A percentile compares a stretch with the other conserved stretches of the same genome.
Evolutionary conservation across 495 filamentous ascomycete species (phyloP).

Genomic region (Tuber calosporum): DNA sequence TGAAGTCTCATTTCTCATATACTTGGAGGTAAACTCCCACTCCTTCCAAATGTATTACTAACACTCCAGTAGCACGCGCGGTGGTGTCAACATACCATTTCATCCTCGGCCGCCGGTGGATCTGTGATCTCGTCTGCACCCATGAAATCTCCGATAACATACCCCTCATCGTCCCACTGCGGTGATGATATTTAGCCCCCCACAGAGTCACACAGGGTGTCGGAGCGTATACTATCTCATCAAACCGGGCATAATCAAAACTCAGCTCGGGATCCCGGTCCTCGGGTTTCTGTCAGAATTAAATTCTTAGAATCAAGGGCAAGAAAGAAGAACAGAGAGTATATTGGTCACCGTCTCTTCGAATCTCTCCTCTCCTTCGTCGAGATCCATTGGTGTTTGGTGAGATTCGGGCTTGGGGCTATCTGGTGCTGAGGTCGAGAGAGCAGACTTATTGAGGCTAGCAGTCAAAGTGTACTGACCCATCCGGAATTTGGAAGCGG

Average conservation of each 20-base stretch:
- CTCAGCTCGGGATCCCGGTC: neutral
- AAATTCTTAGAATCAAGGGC: neutral
- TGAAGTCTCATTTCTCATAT: neutral
- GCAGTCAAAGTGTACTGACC: neutral
- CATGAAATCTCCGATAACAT: neutral
- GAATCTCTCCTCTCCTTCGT: neutral
- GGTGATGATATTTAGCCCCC: neutral
- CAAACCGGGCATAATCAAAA: neutral
- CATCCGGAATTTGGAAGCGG: neutral
- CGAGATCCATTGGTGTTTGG: neutral
- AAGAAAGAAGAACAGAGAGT: neutral
- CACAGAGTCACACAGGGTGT: neutral
- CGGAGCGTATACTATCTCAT: neutral
- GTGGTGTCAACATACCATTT: neutral
- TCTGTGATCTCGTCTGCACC: neutral
- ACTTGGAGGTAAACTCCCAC: neutral
- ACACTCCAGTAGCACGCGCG: neutral
- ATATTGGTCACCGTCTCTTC: neutral
- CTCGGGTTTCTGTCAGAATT: neutral
- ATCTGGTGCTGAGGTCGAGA: neutral
- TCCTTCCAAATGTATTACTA: neutral
- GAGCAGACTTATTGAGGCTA: neutral
- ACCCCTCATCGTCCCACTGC: neutral
- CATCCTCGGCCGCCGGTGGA: neutral
- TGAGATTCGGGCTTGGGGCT: neutral